Conservation (phyloP, 768 basidiomycete genomes). For the Saitozyma podzolica region DNA sequence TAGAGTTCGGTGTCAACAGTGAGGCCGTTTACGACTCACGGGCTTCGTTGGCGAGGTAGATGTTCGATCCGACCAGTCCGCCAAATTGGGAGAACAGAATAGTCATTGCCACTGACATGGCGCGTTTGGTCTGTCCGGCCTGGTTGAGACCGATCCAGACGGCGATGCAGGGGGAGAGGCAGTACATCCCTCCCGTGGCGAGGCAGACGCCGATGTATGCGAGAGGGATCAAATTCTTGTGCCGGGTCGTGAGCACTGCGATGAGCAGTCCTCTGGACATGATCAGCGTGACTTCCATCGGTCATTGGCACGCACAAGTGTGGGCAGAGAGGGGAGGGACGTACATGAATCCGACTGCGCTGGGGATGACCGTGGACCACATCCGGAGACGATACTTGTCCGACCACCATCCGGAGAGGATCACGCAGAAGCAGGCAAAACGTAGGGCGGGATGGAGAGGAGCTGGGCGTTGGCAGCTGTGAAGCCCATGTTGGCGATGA, state of each 20-base stretch:
- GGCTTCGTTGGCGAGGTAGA: slow-evolving; percentile 38
- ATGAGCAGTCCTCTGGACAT: slow-evolving; percentile 28
- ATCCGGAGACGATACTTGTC: slow-evolving; percentile 14
- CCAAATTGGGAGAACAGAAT: slow-evolving; percentile 24
- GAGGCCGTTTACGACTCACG: slow-evolving; percentile 16
- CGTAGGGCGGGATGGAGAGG: slow-evolving; percentile 35
- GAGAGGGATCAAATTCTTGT: background rate
- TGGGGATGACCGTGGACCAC: slow-evolving; percentile 8
- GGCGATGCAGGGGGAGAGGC: slow-evolving; percentile 30
- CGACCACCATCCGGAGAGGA: slow-evolving; percentile 22
- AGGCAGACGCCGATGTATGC: slow-evolving; percentile 34
- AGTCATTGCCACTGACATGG: slow-evolving; percentile 23
- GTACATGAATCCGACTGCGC: slow-evolving; percentile 16
- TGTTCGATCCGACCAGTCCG: slow-evolving; percentile 35
- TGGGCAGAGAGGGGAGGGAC: slow-evolving; percentile 1
- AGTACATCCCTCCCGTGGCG: slow-evolving; percentile 34
- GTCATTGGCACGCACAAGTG: background rate
- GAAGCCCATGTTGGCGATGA: slow-evolving; percentile 40
- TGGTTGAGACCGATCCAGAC: slow-evolving; percentile 36
- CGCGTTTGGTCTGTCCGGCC: slow-evolving; percentile 32
- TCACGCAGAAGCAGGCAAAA: slow-evolving; percentile 39
- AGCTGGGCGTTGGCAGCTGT: slow-evolving; percentile 35
- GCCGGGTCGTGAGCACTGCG: slow-evolving; percentile 11
- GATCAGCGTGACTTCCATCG: slow-evolving; percentile 2
- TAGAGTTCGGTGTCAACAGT: too few species aligned